These are phyloP conservation scores for Claviceps sorghi DNA, from an alignment of 2,329 filamentous ascomycete genomes.

Conservation along the genomic window DNA sequence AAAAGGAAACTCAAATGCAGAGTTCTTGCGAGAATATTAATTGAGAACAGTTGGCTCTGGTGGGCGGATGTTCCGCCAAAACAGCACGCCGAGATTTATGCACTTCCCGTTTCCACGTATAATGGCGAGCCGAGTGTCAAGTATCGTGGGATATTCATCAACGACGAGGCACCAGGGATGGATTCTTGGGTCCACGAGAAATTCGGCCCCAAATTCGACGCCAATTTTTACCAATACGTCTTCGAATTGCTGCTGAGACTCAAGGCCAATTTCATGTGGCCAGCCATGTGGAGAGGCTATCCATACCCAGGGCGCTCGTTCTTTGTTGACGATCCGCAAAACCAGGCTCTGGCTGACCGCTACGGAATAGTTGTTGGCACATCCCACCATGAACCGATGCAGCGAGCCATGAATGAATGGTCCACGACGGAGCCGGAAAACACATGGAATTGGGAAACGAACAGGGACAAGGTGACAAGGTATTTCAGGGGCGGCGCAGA, in stretches of 20 bases:
- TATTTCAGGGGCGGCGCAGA: conserved; percentile 43
- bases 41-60: conserved; percentile 35
- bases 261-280: conserved; percentile 51
- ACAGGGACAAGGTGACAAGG: conserved; percentile 36
- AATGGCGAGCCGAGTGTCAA: conserved; percentile 38
- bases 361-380: conserved; percentile 52
- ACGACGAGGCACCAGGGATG: conserved; percentile 33
- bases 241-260: conserved; percentile 49
- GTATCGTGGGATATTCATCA: conserved; percentile 48
- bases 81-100: conserved; percentile 32
- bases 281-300: conserved; percentile 46
- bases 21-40: not conserved
- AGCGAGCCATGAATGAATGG: conserved; percentile 39
- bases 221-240: conserved; percentile 44
- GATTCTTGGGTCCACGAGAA: conserved; percentile 41
- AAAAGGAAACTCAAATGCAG: not conserved
- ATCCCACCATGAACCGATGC: conserved; percentile 53
- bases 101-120: conserved; percentile 19
- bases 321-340: conserved; percentile 45
- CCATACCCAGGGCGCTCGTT: conserved; percentile 39
- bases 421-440: conserved; percentile 26
- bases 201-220: conserved; percentile 32
- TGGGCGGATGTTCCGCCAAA: conserved; percentile 42
- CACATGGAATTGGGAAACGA: conserved; percentile 45
- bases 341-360: conserved; percentile 43